Evolutionary conservation across 495 filamentous ascomycete species (phyloP).

Genomic region (Penicillium ochrochloron): DNA sequence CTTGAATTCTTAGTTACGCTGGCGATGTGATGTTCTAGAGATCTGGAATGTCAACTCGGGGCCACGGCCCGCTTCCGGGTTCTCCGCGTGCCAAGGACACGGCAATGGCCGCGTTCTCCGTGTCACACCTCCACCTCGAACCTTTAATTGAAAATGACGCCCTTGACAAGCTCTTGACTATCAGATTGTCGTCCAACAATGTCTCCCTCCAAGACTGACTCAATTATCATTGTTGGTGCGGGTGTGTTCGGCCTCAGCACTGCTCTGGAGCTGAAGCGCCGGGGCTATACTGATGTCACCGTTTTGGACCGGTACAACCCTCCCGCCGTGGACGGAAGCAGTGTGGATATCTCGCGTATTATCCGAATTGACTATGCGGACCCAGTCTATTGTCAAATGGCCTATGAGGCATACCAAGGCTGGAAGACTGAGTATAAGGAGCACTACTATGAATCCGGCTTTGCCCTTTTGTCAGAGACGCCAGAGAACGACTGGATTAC

Average conservation of each 20-base stretch:
- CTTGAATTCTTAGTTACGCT: conserved; percentile 4
- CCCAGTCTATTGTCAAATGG: conserved; percentile 65
- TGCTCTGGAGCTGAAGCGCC: conserved; percentile 31
- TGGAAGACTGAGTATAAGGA: conserved; percentile 60
- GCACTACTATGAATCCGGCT: conserved; percentile 35
- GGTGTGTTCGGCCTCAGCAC: conserved; percentile 40
- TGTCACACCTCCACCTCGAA: conserved; percentile 15
- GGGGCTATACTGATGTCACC: conserved; percentile 35
- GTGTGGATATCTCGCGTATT: conserved; percentile 67
- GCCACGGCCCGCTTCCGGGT: conserved; percentile 28
- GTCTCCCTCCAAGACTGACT: conserved; percentile 32
- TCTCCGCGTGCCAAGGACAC: conserved; percentile 30
- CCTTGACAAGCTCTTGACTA: not conserved
- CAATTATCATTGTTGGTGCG: conserved; percentile 44
- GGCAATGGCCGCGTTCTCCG: conserved; percentile 18
- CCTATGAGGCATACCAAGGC: conserved; percentile 59
- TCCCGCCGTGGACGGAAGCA: conserved; percentile 61
- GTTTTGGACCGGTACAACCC: conserved; percentile 61
- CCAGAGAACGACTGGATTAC: conserved; percentile 32
- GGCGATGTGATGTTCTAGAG: not conserved
- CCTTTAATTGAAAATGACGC: not conserved
- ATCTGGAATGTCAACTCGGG: conserved; percentile 8
- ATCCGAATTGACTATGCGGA: conserved; percentile 75
- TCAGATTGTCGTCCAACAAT: conserved; percentile 15
- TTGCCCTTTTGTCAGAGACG: conserved; percentile 34